phyloP scores from a whole-genome alignment of 495 filamentous ascomycete species.

The Podospora comata region DNA sequence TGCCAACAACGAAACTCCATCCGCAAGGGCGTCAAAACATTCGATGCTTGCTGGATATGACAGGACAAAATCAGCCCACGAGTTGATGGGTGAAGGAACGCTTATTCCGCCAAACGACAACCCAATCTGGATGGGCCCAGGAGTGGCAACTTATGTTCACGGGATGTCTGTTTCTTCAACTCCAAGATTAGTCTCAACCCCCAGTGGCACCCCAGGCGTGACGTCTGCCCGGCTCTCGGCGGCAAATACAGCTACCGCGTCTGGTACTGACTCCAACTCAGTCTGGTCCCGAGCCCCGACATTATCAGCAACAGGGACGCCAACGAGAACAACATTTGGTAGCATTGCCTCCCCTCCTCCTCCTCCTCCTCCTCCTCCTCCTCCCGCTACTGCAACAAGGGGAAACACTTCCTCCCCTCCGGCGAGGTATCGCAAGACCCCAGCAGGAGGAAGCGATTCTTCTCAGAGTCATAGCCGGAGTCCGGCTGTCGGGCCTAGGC shows the following conservation, averaged over 20 bases:
- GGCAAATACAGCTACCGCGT: background rate
- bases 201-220: background rate
- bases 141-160: background rate
- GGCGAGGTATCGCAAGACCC: background rate
- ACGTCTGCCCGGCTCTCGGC: background rate
- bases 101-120: background rate
- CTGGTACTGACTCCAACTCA: background rate
- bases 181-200: background rate
- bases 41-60: background rate
- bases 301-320: background rate
- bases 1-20: background rate
- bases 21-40: background rate
- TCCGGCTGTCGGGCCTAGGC: background rate
- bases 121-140: conserved; percentile 1
- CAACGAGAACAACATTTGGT: background rate
- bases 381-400: background rate
- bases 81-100: background rate
- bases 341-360: background rate
- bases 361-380: no score
- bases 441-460: background rate
- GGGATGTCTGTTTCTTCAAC: background rate
- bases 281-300: background rate
- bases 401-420: background rate
- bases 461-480: background rate
- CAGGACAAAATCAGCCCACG: background rate